Percentiles rank a stretch among this genome's conserved stretches.
Conservation (phyloP, 352 stramenopile genomes). For the Hyaloperonospora arabidopsidis region DNA sequence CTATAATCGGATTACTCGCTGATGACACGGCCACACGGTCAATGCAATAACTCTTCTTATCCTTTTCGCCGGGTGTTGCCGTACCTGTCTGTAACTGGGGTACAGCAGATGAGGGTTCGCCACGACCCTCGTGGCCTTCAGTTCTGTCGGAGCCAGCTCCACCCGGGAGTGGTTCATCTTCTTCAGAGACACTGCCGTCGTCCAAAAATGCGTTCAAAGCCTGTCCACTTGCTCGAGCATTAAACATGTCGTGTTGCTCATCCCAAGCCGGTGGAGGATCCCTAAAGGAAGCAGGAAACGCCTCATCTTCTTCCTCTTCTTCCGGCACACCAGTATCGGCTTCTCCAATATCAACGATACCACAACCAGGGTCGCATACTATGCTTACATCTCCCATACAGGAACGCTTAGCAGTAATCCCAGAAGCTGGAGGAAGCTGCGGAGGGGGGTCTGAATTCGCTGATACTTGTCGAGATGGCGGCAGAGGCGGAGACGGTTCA, state of each 20-base stretch:
- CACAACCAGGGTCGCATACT: conserved; percentile 1
- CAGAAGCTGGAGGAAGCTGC: conserved; percentile 22
- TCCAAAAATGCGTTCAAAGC: conserved; percentile 72
- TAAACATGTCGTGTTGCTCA: conserved; percentile 32
- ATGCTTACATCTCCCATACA: conserved; percentile 3
- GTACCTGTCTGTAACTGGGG: background rate
- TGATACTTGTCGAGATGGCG: conserved; percentile 7
- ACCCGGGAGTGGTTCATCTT: conserved; percentile 55
- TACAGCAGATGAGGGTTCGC: conserved; percentile 26
- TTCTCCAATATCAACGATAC: conserved; percentile 10
- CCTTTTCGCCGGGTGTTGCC: background rate
- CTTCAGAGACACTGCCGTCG: conserved; percentile 48
- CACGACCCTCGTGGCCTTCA: conserved; percentile 22
- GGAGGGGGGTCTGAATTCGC: conserved; percentile 30
- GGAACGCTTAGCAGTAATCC: conserved; percentile 9
- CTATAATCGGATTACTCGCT: conserved; percentile 20
- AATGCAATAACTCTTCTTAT: background rate
- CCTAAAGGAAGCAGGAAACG: conserved; percentile 51
- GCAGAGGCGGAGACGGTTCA: conserved; percentile 1
- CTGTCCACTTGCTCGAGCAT: conserved; percentile 51
- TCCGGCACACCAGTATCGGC: conserved; percentile 15
- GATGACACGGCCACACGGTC: background rate
- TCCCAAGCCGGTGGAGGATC: conserved; percentile 24
- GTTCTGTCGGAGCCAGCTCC: conserved; percentile 12
- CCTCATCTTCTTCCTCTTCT: conserved; percentile 71